Conservation (phyloP, 2,329 filamentous ascomycete genomes). For the Pseudocercospora pini-densiflorae region DNA sequence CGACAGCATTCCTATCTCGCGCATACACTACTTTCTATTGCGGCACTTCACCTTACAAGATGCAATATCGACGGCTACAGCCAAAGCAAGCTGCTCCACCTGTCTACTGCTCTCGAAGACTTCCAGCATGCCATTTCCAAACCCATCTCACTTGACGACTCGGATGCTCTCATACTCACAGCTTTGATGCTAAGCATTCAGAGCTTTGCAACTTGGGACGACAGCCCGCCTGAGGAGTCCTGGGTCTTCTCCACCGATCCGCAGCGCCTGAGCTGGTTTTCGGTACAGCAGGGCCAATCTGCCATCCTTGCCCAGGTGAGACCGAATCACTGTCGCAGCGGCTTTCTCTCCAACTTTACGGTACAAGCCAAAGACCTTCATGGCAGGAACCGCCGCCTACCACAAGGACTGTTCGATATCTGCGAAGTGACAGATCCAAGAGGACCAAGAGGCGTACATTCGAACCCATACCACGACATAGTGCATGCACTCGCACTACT, state of each 20-base stretch:
- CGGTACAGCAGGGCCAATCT: conserved; percentile 20
- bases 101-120: conserved; percentile 17
- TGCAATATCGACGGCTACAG: conserved; percentile 8
- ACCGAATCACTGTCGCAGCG: conserved; percentile 19
- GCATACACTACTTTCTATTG: conserved; percentile 18
- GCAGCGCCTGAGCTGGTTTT: conserved; percentile 18
- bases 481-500: conserved; percentile 19
- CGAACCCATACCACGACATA: conserved; percentile 24
- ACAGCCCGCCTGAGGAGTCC: neutral
- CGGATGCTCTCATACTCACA: conserved; percentile 19
- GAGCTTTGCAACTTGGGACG: conserved; percentile 7
- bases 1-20: conserved; percentile 18
- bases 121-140: conserved; percentile 19
- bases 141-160: conserved; percentile 18
- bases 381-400: conserved; percentile 2
- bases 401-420: conserved; percentile 12
- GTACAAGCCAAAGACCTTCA: neutral
- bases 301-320: conserved; percentile 16
- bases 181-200: conserved; percentile 20
- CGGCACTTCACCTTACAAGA: conserved; percentile 16
- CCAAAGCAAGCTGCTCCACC: conserved; percentile 14
- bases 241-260: conserved; percentile 18
- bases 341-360: conserved; percentile 18
- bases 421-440: conserved; percentile 19
- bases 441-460: conserved; percentile 17